Percentiles rank a stretch among this genome's conserved stretches.
These are phyloP conservation scores for Penicillium brevicompactum DNA, from an alignment of 2,329 filamentous ascomycete genomes.

Conservation along the genomic window DNA sequence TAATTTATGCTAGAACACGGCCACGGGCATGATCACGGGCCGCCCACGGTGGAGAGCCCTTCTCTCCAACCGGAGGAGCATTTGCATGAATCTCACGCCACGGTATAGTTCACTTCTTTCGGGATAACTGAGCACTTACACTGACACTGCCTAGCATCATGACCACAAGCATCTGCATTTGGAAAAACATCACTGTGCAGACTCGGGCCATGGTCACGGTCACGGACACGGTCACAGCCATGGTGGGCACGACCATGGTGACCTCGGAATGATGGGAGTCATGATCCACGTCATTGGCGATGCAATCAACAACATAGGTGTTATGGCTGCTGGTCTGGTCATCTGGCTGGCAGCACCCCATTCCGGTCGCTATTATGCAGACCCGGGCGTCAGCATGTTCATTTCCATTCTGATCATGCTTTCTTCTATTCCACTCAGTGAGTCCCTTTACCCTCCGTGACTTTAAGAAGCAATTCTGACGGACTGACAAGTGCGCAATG, in stretches of 20 bases:
- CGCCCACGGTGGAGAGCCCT: conserved; percentile 13
- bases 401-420: conserved; percentile 74
- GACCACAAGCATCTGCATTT: conserved; percentile 28
- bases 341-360: conserved; percentile 67
- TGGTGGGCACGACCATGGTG: conserved; percentile 38
- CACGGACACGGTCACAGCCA: conserved; percentile 22
- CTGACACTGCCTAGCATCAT: conserved; percentile 21
- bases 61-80: conserved; percentile 9
- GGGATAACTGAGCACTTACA: neutral
- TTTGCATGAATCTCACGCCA: conserved; percentile 12
- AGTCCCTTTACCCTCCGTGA: neutral
- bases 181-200: conserved; percentile 9
- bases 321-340: conserved; percentile 68
- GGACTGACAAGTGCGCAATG: conserved; percentile 24
- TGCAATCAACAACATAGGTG: conserved; percentile 74
- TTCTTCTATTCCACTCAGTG: conserved; percentile 60
- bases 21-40: conserved; percentile 16
- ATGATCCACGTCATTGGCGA: conserved; percentile 72
- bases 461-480: neutral
- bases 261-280: conserved; percentile 73
- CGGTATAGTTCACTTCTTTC: conserved; percentile 6
- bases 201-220: conserved; percentile 1
- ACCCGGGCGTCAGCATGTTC: conserved; percentile 68
- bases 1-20: conserved; percentile 21
- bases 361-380: conserved; percentile 65